Evolutionary conservation across 805 yeast genomes (phyloP).

Genomic region (Ogataea trehaloabstinens): DNA sequence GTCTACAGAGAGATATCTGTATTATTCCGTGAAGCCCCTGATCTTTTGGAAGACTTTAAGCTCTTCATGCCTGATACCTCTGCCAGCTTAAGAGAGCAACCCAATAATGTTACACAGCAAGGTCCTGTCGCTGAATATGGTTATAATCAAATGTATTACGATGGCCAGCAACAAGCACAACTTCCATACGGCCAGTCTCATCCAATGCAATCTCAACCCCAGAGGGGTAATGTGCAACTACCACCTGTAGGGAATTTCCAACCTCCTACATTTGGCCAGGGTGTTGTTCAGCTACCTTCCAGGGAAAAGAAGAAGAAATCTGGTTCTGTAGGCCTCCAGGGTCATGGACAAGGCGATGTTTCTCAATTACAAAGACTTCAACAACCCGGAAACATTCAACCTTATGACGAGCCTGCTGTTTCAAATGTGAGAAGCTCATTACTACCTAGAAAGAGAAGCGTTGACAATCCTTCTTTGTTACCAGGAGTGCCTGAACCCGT

Average conservation of each 20-base stretch:
- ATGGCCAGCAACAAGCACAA: conserved; percentile 12
- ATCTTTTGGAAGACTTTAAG: conserved; percentile 88
- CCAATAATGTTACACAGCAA: conserved; percentile 20
- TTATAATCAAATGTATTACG: conserved; percentile 19
- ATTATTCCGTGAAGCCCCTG: conserved; percentile 90
- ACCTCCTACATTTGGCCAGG: conserved; percentile 48
- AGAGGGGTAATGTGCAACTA: conserved; percentile 46
- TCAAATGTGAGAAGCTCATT: conserved; percentile 43
- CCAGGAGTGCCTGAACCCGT: conserved; percentile 88
- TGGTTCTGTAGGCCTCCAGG: conserved; percentile 19
- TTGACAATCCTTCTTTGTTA: conserved; percentile 63
- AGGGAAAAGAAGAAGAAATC: conserved; percentile 30
- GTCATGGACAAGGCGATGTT: conserved; percentile 22
- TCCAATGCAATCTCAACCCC: conserved; percentile 10
- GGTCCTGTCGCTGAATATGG: conserved; percentile 21
- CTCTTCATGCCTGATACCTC: conserved; percentile 87
- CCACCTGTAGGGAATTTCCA: conserved; percentile 92
- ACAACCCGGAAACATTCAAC: conserved; percentile 19
- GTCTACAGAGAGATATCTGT: conserved; percentile 92
- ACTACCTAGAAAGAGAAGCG: conserved; percentile 24
- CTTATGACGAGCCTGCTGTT: conserved; percentile 44
- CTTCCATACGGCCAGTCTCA: conserved; percentile 17
- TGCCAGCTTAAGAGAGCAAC: conserved; percentile 30
- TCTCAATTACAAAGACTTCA: conserved; percentile 11
- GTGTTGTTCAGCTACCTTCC: conserved; percentile 18